These are phyloP conservation scores for Suaeda aralocaspica DNA, from an alignment of 148 eudicot genomes.

Conservation along the genomic window DNA sequence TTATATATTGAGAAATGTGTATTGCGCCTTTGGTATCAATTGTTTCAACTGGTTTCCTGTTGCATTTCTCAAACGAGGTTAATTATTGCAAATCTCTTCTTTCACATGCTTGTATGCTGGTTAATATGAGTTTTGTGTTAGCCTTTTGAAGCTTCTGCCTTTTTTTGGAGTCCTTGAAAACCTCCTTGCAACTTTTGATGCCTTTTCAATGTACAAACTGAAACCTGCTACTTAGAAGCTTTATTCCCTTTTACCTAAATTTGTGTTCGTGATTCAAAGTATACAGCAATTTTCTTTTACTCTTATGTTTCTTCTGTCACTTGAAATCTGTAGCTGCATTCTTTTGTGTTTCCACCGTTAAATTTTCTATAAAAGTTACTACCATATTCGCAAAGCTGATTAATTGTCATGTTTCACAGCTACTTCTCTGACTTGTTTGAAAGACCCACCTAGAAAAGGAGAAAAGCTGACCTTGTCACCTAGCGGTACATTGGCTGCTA, in stretches of 20 bases:
- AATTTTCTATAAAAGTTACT: neutral
- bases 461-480: conserved; percentile 94
- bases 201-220: neutral
- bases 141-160: neutral
- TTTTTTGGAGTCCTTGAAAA: neutral
- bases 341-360: neutral
- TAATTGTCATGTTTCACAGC: conserved; percentile 44
- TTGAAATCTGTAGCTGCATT: neutral
- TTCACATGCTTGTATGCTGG: neutral
- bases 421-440: conserved; percentile 77
- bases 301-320: neutral
- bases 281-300: neutral
- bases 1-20: neutral
- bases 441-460: conserved; percentile 91
- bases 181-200: neutral
- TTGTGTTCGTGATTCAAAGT: neutral
- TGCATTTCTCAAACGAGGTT: neutral
- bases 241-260: neutral
- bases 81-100: neutral
- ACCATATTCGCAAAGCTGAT: conserved; percentile 9
- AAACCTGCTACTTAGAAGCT: neutral
- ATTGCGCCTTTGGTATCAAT: neutral
- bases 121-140: neutral
- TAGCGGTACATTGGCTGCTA: conserved; percentile 98
- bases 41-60: neutral